Evolutionary conservation across 2,329 filamentous ascomycete species (phyloP), one percentile per base, ranked within the genome.

Genomic region (Arthrobotrys conoides): DNA sequence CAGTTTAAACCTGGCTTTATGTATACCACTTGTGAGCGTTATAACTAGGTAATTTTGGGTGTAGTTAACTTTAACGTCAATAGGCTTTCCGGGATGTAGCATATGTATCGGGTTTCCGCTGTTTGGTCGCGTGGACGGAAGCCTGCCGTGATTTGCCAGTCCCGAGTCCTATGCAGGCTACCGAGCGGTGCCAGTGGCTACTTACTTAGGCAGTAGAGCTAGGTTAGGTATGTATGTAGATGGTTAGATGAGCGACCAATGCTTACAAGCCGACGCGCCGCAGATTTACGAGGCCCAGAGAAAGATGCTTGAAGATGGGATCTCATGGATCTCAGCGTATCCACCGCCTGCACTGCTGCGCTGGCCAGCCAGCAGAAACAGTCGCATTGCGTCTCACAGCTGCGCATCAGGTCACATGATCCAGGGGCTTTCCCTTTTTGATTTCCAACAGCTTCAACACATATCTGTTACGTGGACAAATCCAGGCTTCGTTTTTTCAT

Each of bases 361-460:
- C 57, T 61, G 36, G 57, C 27, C 53, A 22, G n/a, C 57, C 53
- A 59, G 30, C 57, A 44, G 9, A 61, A 61, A 61, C 33, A 24
- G 18, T 61, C 57, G 57, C 57, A 61, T 61, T 61, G 57, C 57
- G 44, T 61, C 57, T 61, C 57, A 33, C 24, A 18, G 30, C 53
- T 44, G 10, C n/a, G 57, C 57, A 61, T 41, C 16, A 44, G 14
- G 10, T 61, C 57, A 61, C 57, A 44, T 61, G 57, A 61, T 30
- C 14, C 57, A 61, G 57, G 57, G 57, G 57, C 20, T 44, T 30
- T 41, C 57, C 20, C 41, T 14, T 61, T 61, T 44, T 18, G 20
- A 18, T 61, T 61, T 61, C 57, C 57, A 61, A 61, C 57, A 61
- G 18, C 4, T 20, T 41, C 57, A 61, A 61, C 57, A 44, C 57